phyloP scores from a whole-genome alignment of 2,329 filamentous ascomycete genomes.

The Talaromyces sp. region DNA sequence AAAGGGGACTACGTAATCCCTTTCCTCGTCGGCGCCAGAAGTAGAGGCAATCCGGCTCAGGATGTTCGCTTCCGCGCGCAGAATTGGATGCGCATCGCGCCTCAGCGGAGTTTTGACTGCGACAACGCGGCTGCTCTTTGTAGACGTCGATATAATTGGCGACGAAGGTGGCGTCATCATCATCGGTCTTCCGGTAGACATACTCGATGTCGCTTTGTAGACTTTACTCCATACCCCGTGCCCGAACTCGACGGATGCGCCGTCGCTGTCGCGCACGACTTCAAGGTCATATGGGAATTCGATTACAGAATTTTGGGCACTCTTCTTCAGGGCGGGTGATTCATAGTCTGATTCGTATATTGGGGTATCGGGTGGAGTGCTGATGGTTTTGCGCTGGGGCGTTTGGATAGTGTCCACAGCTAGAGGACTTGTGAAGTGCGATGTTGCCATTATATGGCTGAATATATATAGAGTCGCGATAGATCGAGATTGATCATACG shows the following conservation, averaged over 20 bases:
- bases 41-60: conserved; percentile 27
- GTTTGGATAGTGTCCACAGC: conserved; percentile 3
- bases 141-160: conserved; percentile 22
- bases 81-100: conserved; percentile 39
- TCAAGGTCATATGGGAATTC: conserved; percentile 37
- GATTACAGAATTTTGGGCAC: conserved; percentile 17
- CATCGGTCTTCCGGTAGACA: conserved; percentile 12
- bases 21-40: not conserved
- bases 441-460: conserved; percentile 8
- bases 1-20: conserved; percentile 39
- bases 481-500: not conserved
- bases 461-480: not conserved
- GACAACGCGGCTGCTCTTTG: conserved; percentile 28
- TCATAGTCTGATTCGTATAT: not conserved
- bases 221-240: conserved; percentile 49
- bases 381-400: not conserved
- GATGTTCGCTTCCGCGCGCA: conserved; percentile 43
- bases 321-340: not conserved
- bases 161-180: conserved; percentile 35
- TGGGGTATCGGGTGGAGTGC: conserved; percentile 14
- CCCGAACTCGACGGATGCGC: conserved; percentile 39
- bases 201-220: conserved; percentile 38
- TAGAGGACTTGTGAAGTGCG: not conserved
- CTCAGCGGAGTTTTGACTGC: conserved; percentile 46
- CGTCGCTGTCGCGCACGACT: conserved; percentile 26